A percentile compares a stretch with the other conserved stretches of the same genome.
Evolutionary conservation across 1,139 yeast genomes (phyloP).

Genomic region (Magnusiomyces suaveolens): DNA sequence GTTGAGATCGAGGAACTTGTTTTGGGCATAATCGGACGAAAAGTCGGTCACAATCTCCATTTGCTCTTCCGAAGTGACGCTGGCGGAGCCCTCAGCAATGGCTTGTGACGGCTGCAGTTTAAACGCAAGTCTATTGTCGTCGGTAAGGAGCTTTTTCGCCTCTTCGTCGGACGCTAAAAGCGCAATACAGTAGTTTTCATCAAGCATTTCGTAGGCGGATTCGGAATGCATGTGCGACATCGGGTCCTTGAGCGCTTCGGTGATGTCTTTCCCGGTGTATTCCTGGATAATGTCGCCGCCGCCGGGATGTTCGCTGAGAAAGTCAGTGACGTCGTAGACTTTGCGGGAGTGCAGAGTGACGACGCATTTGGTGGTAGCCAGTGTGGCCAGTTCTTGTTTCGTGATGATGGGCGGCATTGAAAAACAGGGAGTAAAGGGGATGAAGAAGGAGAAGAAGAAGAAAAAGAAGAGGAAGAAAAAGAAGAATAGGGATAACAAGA

Average conservation of each 20-base stretch:
- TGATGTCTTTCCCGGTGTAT: conserved; percentile 76
- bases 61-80: conserved; percentile 45
- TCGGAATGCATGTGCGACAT: conserved; percentile 70
- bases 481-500: not conserved
- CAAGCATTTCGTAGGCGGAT: conserved; percentile 78
- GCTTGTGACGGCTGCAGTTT: conserved; percentile 11
- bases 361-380: conserved; percentile 50
- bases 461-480: not conserved
- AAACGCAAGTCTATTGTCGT: conserved; percentile 24
- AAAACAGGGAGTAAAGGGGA: not conserved
- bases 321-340: conserved; percentile 76
- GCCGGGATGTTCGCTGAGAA: conserved; percentile 92
- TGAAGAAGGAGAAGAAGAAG: not conserved
- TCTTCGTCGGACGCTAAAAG: conserved; percentile 55
- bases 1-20: conserved; percentile 76
- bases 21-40: conserved; percentile 56
- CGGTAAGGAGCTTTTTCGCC: conserved; percentile 42
- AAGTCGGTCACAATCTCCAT: conserved; percentile 73
- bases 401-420: conserved; percentile 36
- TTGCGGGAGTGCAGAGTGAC: conserved; percentile 68
- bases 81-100: conserved; percentile 13
- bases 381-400: conserved; percentile 39
- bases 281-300: conserved; percentile 69
- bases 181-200: conserved; percentile 59
- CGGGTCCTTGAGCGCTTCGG: conserved; percentile 64